A percentile compares a stretch with the other conserved stretches of the same genome.
Conservation (phyloP, 768 basidiomycete genomes). For the Lentinula guzmanii region DNA sequence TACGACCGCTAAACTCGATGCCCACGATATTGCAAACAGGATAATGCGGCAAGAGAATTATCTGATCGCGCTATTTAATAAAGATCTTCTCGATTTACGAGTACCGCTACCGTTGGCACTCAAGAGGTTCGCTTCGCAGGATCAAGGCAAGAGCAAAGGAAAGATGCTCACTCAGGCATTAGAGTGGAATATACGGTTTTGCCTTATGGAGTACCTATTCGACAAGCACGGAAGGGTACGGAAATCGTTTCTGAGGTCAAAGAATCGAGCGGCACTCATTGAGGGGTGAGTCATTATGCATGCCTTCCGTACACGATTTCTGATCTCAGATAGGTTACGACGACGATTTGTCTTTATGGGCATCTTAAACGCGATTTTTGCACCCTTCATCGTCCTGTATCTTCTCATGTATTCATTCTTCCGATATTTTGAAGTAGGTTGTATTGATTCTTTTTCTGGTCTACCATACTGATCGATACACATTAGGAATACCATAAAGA, state of each 20-base stretch:
- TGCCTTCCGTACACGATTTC: background rate
- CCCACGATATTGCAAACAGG: constrained; percentile 96
- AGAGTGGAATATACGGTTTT: constrained; percentile 97
- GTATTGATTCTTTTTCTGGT: background rate
- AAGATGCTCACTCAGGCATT: constrained; percentile 82
- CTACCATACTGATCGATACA: background rate
- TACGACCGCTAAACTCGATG: constrained; percentile 84
- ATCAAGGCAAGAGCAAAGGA: constrained; percentile 51
- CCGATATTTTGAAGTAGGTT: constrained; percentile 92
- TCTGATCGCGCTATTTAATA: constrained; percentile 95
- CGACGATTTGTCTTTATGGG: constrained; percentile 96
- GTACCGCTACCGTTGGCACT: constrained; percentile 68
- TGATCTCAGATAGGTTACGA: constrained; percentile 45
- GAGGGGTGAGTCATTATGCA: constrained; percentile 55
- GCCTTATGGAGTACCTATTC: constrained; percentile 92
- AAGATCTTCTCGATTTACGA: constrained; percentile 85
- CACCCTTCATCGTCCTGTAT: constrained; percentile 95
- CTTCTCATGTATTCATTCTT: constrained; percentile 99
- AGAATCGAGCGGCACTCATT: constrained; percentile 70
- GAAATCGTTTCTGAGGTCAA: constrained; percentile 85
- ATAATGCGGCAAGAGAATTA: constrained; percentile 99
- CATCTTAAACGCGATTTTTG: constrained; percentile 89
- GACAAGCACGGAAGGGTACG: constrained; percentile 86
- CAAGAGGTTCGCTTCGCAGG: constrained; percentile 42
- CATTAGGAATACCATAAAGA: constrained; percentile 96